Conservation (phyloP, 192 early-diverging fungal genomes). For the Pilaira anomala region DNA sequence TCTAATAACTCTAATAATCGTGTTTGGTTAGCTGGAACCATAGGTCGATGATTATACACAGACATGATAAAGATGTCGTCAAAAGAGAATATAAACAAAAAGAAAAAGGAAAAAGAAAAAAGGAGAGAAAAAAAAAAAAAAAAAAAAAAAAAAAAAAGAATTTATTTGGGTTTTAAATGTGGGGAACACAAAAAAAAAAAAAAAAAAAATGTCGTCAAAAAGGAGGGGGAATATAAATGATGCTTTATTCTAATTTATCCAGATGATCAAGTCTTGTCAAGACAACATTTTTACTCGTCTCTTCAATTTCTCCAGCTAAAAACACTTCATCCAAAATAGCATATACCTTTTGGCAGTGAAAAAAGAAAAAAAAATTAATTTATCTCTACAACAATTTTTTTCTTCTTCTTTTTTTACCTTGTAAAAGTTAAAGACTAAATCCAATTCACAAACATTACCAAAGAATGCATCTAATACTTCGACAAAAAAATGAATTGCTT, state of each 20-base stretch:
- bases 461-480: slow-evolving; percentile 98
- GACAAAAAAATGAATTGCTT: slow-evolving; percentile 98
- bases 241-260: slow-evolving; percentile 60
- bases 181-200: neutral
- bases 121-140: neutral
- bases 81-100: neutral
- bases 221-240: neutral
- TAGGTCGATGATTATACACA: slow-evolving; percentile 75
- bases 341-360: too few relatives aligned
- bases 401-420: too few relatives aligned
- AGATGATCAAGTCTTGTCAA: slow-evolving; percentile 74
- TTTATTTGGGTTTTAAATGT: neutral
- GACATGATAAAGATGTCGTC: slow-evolving; percentile 32
- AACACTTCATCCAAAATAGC: slow-evolving; percentile 97
- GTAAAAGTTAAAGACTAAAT: slow-evolving; percentile 98
- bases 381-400: too few relatives aligned
- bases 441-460: slow-evolving; percentile 97
- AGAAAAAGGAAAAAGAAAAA: neutral
- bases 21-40: slow-evolving; percentile 64
- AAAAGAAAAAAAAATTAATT: neutral
- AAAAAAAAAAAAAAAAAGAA: neutral
- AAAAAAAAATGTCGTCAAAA: neutral
- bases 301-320: slow-evolving; percentile 97
- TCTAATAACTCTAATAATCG: slow-evolving; percentile 82
- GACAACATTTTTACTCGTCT: slow-evolving; percentile 82